Conservation (phyloP, 805 yeast genomes). For the Candida gorgasii region DNA sequence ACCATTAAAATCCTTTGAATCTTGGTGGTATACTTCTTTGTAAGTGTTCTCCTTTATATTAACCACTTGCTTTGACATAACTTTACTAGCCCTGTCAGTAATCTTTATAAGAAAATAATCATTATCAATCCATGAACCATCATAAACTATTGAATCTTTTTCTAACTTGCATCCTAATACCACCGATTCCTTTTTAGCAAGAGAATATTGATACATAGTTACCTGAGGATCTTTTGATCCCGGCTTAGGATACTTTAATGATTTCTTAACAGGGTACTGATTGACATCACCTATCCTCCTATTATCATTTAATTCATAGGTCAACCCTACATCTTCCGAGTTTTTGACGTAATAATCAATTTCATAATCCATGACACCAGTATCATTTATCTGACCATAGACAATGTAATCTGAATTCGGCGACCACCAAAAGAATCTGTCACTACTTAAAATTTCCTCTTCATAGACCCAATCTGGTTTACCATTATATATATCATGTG, state of each 20-base stretch:
- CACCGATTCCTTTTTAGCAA: constrained; percentile 22
- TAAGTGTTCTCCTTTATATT: constrained; percentile 35
- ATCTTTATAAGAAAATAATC: constrained; percentile 55
- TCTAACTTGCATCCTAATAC: constrained; percentile 13
- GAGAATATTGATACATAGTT: constrained; percentile 41
- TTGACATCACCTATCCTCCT: constrained; percentile 15
- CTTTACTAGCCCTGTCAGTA: constrained; percentile 62
- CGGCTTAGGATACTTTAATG: constrained; percentile 71
- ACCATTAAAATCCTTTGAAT: constrained; percentile 51
- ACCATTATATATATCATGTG: constrained; percentile 56
- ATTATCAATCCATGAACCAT: constrained; percentile 58
- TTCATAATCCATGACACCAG: constrained; percentile 53
- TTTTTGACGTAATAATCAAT: constrained; percentile 52
- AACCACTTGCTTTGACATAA: constrained; percentile 49
- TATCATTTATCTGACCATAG: constrained; percentile 59
- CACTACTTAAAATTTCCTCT: constrained; percentile 68
- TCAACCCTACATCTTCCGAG: constrained; percentile 14
- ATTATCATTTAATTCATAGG: constrained; percentile 4
- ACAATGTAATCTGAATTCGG: constrained; percentile 59
- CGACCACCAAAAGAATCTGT: constrained; percentile 71
- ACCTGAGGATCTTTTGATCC: constrained; percentile 63
- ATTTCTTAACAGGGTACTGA: constrained; percentile 49
- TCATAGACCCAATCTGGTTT: constrained; percentile 85
- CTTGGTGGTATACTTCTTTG: constrained; percentile 30
- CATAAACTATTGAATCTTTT: constrained; percentile 58